A percentile compares a stretch with the other conserved stretches of the same genome.
Evolutionary conservation across 345 rosid genomes (phyloP).

Genomic region (Excoecaria cochinchinensis): DNA sequence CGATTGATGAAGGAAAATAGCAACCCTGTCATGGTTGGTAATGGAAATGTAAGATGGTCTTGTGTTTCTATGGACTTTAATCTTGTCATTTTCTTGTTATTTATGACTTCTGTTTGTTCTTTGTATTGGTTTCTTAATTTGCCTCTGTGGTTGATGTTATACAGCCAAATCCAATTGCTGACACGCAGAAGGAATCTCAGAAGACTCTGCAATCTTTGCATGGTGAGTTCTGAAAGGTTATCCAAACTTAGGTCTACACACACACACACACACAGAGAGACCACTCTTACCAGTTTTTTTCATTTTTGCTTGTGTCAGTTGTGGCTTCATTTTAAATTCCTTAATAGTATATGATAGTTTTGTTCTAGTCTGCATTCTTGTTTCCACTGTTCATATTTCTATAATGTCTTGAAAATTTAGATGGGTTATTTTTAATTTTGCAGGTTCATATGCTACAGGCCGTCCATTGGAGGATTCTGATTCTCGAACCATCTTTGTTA

Average conservation of each 20-base stretch:
- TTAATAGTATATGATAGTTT: neutral
- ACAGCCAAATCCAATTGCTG: constrained; percentile 50
- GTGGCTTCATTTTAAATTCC: neutral
- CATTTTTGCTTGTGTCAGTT: neutral
- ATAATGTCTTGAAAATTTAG: neutral
- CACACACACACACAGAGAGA: neutral
- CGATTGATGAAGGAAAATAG: constrained; percentile 43
- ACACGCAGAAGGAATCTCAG: constrained; percentile 37
- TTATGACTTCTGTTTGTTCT: constrained; percentile 3
- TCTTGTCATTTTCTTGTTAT: neutral
- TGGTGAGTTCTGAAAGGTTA: constrained; percentile 46
- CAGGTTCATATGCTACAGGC: constrained; percentile 53
- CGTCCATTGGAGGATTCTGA: constrained; percentile 80
- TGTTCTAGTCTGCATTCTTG: neutral
- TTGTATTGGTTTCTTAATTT: neutral
- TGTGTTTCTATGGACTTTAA: neutral
- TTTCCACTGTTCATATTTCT: neutral
- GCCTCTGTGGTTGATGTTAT: constrained; percentile 20
- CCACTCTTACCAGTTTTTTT: neutral
- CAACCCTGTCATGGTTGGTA: constrained; percentile 35
- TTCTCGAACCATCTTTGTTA: constrained; percentile 83
- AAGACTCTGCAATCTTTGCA: constrained; percentile 41
- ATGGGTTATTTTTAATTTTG: constrained; percentile 19
- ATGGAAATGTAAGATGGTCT: constrained; percentile 64
- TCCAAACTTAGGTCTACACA: no score